Conservation (phyloP, 345 rosid species). For the Zanthoxylum bungeanum region DNA sequence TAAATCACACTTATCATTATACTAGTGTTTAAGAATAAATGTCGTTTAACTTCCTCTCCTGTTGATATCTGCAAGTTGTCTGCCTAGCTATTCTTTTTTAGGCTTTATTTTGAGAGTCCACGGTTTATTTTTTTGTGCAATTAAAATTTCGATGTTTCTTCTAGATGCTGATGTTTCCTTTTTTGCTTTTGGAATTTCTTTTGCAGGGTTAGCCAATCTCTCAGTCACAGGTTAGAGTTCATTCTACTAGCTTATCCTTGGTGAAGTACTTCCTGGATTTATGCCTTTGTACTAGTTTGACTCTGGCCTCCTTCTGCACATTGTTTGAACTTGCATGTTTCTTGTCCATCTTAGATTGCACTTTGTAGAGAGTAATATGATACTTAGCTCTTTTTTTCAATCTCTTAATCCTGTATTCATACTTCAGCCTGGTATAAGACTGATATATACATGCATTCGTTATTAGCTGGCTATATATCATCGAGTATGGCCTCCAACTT, state of each 20-base stretch:
- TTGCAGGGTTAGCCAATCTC: conserved; percentile 85
- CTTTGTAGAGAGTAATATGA: neutral
- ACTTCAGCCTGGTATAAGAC: neutral
- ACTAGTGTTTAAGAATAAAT: too few species aligned
- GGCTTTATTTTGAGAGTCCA: neutral
- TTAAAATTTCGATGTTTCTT: neutral
- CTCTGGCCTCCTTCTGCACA: neutral
- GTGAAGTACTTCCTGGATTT: neutral
- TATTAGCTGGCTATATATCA: neutral
- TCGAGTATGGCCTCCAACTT: neutral
- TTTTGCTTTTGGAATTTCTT: conserved; percentile 15
- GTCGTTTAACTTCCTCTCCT: neutral
- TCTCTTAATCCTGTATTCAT: neutral
- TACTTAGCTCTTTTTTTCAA: neutral
- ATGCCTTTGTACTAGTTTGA: neutral
- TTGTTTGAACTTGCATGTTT: neutral
- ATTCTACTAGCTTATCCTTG: conserved; percentile 21
- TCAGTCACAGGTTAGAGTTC: conserved; percentile 70
- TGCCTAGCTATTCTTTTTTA: neutral
- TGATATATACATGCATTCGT: neutral
- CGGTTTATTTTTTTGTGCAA: neutral
- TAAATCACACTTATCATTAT: too few species aligned
- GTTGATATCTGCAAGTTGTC: conserved; percentile 1
- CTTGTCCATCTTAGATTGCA: neutral
- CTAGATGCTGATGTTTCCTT: conserved; percentile 20